Base-by-base conservation (phyloP, 2,329 filamentous ascomycete genomes). In the Cytospora paraplurivora region DNA sequence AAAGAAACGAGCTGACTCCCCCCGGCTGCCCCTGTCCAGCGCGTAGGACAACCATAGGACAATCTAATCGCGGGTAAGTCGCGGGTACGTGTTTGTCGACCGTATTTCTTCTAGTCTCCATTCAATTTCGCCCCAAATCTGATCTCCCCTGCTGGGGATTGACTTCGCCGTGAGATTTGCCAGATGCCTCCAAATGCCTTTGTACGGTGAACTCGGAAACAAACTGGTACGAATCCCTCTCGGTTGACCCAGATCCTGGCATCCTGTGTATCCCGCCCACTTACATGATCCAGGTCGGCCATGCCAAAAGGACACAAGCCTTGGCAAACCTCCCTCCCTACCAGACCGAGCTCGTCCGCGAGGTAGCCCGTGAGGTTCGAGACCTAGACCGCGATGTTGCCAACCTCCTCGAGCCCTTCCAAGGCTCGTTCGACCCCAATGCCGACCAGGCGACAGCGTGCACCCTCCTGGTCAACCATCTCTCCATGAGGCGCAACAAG, bases 401-500 rank as follows among this genome's bases (percentile, higher is more conserved):
- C 47, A 85, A 86, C 62, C 86, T 96, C 34, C 85, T 98, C 37
- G 89, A 91, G 63, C 91, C 92, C 0, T 95, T 94, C 74, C 86
- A 90, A 68, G 90, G 90, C 66, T 89, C 88, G 0, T 98, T 98
- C 79, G 89, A 97, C 70, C 94, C 93, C 0, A 85, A 88, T 17
- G 85, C 88, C 12, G 88, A 97, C 71, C 92, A 92, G 52, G 91
- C 91, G 11, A 89, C 89, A 37, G 93, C 94, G 3, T 96, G 92
- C 73, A 91, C 92, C 1, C 82, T 99, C 32, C 86, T 99, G 27
- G 93, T 98, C 66, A 91, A 97, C 74, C 94, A 99, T 74, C 81
- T 99, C 12, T 93, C 91, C 69, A 97, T 98, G 90, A 88, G 95
- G 56, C 86, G 95, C 62, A 97, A 99, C 76, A 99, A 99, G 76